These are phyloP conservation scores for Chamaecrista fasciculata DNA, from an alignment of 306 rosid species.

Conservation along the genomic window DNA sequence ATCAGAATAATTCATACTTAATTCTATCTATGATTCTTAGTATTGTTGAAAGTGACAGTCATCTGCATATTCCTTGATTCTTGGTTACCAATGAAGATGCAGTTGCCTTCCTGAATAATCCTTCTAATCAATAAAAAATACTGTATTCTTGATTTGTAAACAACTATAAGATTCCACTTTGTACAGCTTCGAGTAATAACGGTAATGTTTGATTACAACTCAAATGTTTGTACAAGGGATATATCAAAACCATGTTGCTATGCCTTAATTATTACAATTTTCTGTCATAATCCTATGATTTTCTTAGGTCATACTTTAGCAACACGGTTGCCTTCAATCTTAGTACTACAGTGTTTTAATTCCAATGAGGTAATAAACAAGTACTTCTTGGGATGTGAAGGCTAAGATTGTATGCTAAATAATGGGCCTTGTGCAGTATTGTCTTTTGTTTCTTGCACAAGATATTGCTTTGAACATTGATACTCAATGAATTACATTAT, in stretches of 20 bases:
- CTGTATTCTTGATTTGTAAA: background rate
- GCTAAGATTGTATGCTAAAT: conserved; percentile 24
- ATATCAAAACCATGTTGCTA: background rate
- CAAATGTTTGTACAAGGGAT: background rate
- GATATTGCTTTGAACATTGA: conserved; percentile 22
- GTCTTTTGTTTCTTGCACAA: conserved; percentile 21
- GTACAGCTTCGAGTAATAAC: background rate
- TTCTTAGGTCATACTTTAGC: conserved; percentile 18
- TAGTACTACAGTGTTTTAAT: conserved; percentile 13
- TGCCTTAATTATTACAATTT: conserved; percentile 21
- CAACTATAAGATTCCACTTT: background rate
- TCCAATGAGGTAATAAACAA: conserved; percentile 13
- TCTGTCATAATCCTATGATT: background rate
- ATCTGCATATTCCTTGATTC: background rate
- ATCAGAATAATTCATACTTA: background rate
- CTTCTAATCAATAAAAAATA: background rate
- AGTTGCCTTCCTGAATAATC: background rate
- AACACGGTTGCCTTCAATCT: background rate
- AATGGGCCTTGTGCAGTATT: conserved; percentile 1
- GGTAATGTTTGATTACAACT: conserved; percentile 9
- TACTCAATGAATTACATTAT: conserved; percentile 14
- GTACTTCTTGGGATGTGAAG: conserved; percentile 2
- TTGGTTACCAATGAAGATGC: background rate
- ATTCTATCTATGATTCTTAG: background rate
- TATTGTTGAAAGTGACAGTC: background rate